Conservation (phyloP, 768 basidiomycete genomes). For the Coprinopsis sp. region DNA sequence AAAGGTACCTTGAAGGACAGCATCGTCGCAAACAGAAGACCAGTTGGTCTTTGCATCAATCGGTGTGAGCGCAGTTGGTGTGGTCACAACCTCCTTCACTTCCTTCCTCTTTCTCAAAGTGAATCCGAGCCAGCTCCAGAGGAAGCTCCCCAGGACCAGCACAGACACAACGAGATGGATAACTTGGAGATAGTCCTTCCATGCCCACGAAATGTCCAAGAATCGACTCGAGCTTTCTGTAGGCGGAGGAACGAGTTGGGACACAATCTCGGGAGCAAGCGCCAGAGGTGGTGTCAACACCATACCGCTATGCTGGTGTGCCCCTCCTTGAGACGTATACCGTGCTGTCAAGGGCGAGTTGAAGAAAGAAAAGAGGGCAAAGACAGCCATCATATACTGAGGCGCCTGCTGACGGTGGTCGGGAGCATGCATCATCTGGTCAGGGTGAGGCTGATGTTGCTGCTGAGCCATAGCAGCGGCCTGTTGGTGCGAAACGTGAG, state of each 20-base stretch:
- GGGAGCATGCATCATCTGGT: slow-evolving; percentile 11
- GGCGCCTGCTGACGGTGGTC: slow-evolving; percentile 30
- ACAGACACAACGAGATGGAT: slow-evolving; percentile 66
- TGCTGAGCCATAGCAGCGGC: slow-evolving; percentile 3
- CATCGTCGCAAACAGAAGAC: slow-evolving; percentile 27
- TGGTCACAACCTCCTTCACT: slow-evolving; percentile 2
- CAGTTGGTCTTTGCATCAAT: slow-evolving; percentile 19
- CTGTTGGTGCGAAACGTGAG: slow-evolving; percentile 11
- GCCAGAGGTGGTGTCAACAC: slow-evolving; percentile 43
- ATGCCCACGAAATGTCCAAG: slow-evolving; percentile 31
- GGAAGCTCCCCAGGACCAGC: slow-evolving; percentile 55
- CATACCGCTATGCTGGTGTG: slow-evolving; percentile 51
- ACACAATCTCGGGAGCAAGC: slow-evolving; percentile 29
- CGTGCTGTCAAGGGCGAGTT: slow-evolving; percentile 61
- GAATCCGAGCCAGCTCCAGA: slow-evolving; percentile 30
- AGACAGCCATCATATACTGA: slow-evolving; percentile 78
- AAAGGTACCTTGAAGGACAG: slow-evolving; percentile 28
- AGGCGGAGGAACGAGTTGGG: slow-evolving; percentile 22
- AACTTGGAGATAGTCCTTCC: slow-evolving; percentile 52
- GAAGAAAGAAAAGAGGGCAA: slow-evolving; percentile 84
- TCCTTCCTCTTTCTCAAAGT: slow-evolving; percentile 15
- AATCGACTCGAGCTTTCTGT: slow-evolving; percentile 11
- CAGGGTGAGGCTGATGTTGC: slow-evolving; percentile 21
- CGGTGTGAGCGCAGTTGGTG: slow-evolving; percentile 5
- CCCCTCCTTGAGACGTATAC: slow-evolving; percentile 25